These are phyloP conservation scores for Hyphopichia burtonii DNA, from an alignment of 1,139 yeast genomes.

Conservation along the genomic window DNA sequence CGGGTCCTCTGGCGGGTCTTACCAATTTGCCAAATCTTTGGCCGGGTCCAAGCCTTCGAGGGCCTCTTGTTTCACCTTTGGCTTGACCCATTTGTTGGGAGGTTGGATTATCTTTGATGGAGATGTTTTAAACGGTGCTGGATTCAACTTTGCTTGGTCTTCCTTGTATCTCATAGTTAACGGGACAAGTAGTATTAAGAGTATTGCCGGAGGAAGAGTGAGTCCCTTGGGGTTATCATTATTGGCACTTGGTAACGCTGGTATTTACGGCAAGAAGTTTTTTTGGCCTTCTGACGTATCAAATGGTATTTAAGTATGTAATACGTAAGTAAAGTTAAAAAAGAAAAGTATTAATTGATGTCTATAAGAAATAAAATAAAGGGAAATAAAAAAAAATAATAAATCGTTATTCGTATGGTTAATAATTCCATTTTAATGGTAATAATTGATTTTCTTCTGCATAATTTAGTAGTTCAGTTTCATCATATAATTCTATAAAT, in stretches of 20 bases:
- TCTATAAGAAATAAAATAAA: background rate
- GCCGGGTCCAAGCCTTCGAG: slow-evolving; percentile 36
- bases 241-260: slow-evolving; percentile 62
- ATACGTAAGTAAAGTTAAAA: background rate
- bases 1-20: slow-evolving; percentile 32
- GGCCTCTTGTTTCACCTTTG: slow-evolving; percentile 50
- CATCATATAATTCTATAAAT: slow-evolving; percentile 85
- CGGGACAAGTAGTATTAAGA: slow-evolving; percentile 57
- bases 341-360: background rate
- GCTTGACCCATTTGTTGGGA: slow-evolving; percentile 72
- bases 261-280: slow-evolving; percentile 69
- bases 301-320: background rate
- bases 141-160: slow-evolving; percentile 88
- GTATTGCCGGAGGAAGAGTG: slow-evolving; percentile 35
- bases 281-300: slow-evolving; percentile 34
- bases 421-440: slow-evolving; percentile 62
- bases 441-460: slow-evolving; percentile 57
- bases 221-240: slow-evolving; percentile 63
- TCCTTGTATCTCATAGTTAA: slow-evolving; percentile 73
- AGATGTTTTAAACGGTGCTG: slow-evolving; percentile 81
- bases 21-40: slow-evolving; percentile 24
- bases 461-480: slow-evolving; percentile 51
- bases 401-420: background rate
- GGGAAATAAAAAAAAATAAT: background rate
- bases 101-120: slow-evolving; percentile 81